Conservation (phyloP, 345 rosid genomes). For the Stellera chamaejasme region DNA sequence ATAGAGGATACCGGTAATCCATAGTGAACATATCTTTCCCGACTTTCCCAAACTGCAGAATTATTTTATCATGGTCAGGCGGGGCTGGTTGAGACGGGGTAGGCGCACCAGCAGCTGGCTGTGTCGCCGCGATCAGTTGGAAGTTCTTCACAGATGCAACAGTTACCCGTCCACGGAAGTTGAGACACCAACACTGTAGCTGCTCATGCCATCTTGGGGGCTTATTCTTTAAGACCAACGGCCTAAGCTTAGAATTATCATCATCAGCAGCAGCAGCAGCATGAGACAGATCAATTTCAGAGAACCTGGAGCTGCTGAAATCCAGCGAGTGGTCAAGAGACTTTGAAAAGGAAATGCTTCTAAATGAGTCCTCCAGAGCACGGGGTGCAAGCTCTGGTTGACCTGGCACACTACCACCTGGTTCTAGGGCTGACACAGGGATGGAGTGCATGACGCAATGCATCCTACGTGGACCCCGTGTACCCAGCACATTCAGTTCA, state of each 20-base stretch:
- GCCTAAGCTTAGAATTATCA: slow-evolving; percentile 27
- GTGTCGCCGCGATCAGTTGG: slow-evolving; percentile 47
- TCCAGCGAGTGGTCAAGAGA: slow-evolving; percentile 37
- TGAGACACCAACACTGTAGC: slow-evolving; percentile 59
- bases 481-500: slow-evolving; percentile 54
- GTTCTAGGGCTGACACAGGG: slow-evolving; percentile 44
- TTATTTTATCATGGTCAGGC: slow-evolving; percentile 73
- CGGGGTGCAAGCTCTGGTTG: slow-evolving; percentile 45
- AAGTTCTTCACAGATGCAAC: slow-evolving; percentile 66
- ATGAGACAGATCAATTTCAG: slow-evolving; percentile 17
- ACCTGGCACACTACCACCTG: slow-evolving; percentile 47
- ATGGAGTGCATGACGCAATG: slow-evolving; percentile 58
- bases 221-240: slow-evolving; percentile 51
- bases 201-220: slow-evolving; percentile 72
- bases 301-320: slow-evolving; percentile 48
- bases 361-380: slow-evolving; percentile 36
- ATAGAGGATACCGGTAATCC: slow-evolving; percentile 93
- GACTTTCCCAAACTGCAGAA: slow-evolving; percentile 93
- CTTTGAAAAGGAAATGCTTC: slow-evolving; percentile 45
- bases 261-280: slow-evolving; percentile 1
- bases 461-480: slow-evolving; percentile 63
- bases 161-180: slow-evolving; percentile 57
- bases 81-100: slow-evolving; percentile 32
- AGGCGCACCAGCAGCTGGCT: slow-evolving; percentile 29
- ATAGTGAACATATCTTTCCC: slow-evolving; percentile 97